Evolutionary conservation across 2,329 filamentous ascomycete genomes (phyloP).

Genomic region (Apiospora kogelbergensis): DNA sequence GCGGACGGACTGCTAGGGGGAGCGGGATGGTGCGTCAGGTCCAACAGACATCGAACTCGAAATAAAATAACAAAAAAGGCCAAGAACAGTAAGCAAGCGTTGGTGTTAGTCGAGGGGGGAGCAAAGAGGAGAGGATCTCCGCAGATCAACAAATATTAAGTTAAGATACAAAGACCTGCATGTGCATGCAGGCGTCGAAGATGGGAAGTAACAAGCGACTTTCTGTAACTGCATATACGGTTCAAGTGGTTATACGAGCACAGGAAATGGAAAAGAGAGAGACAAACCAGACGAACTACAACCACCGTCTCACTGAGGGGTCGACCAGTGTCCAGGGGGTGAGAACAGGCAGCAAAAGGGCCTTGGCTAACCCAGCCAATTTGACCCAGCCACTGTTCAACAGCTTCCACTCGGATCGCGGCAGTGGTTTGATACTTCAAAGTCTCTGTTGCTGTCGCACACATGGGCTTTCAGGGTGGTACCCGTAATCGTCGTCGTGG

Average conservation of each 20-base stretch:
- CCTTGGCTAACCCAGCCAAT: neutral
- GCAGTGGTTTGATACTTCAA: slow-evolving; percentile 1
- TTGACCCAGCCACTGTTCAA: neutral
- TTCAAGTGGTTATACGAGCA: neutral
- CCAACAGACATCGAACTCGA: neutral
- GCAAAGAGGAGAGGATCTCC: neutral
- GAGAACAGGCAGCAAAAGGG: neutral
- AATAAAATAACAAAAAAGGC: neutral
- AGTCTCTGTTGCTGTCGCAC: neutral
- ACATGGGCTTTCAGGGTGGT: neutral
- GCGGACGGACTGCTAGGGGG: neutral
- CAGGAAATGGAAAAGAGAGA: neutral
- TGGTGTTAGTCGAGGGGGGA: neutral
- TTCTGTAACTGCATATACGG: neutral
- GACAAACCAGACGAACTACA: neutral
- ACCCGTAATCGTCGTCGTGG: neutral
- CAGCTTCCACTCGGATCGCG: neutral
- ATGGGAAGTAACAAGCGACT: neutral
- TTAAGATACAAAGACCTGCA: neutral
- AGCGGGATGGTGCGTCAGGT: neutral
- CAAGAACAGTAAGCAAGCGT: neutral
- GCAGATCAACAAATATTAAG: neutral
- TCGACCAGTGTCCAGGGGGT: neutral
- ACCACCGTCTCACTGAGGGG: neutral
- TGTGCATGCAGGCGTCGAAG: neutral